Percentiles rank a stretch among this genome's conserved stretches.
These are phyloP conservation scores for Beauveria pseudobassiana DNA, from an alignment of 2,329 filamentous ascomycete genomes.

Conservation along the genomic window DNA sequence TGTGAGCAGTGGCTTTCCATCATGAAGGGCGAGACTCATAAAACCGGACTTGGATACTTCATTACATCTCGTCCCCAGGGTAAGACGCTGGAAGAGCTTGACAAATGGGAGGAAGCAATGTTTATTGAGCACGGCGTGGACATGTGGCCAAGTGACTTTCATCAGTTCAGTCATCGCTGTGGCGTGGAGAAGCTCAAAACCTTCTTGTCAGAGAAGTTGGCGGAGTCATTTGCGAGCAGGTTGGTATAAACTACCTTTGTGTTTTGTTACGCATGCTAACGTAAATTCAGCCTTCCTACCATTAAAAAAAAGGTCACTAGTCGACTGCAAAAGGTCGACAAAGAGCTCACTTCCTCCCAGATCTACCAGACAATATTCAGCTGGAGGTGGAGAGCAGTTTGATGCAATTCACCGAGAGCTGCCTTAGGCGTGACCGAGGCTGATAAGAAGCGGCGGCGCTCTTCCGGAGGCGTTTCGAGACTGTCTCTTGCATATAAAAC, in stretches of 20 bases:
- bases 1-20: conserved; percentile 54
- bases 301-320: conserved; percentile 45
- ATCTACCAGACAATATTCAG: conserved; percentile 61
- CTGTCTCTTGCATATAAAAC: conserved; percentile 38
- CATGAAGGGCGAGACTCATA: conserved; percentile 53
- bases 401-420: conserved; percentile 45
- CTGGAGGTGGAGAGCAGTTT: conserved; percentile 56
- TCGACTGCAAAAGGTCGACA: conserved; percentile 44
- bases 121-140: conserved; percentile 35
- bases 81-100: conserved; percentile 45
- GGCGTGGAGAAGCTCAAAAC: conserved; percentile 46
- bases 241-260: conserved; percentile 17
- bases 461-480: conserved; percentile 46
- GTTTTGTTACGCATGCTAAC: conserved; percentile 11
- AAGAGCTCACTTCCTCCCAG: conserved; percentile 53
- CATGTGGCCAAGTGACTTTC: conserved; percentile 43
- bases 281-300: conserved; percentile 37
- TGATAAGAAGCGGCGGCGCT: conserved; percentile 36
- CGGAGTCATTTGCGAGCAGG: conserved; percentile 46
- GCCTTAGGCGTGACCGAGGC: too few relatives aligned
- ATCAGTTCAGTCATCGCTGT: conserved; percentile 38
- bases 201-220: conserved; percentile 45
- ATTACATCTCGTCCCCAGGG: conserved; percentile 62
- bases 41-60: conserved; percentile 68
- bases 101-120: conserved; percentile 43